Base-by-base conservation (phyloP, 768 basidiomycete species). In the Trametes punicea region DNA sequence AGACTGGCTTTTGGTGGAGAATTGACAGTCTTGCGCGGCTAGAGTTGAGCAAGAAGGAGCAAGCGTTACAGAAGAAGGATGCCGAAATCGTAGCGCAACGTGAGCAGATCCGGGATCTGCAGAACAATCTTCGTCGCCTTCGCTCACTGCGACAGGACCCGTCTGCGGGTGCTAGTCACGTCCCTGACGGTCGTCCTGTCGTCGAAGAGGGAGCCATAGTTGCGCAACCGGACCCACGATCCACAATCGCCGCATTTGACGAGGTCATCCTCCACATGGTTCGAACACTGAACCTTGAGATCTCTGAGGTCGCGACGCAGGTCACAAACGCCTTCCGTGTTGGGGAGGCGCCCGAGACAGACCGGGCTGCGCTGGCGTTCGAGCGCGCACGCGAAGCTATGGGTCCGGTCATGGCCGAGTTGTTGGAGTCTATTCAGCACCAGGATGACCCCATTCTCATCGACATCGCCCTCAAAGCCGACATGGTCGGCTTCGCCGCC, bases 401-500 rank as follows among this genome's bases (percentile, higher is more conserved):
- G 23, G 62, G 62, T 10, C 62, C 62, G 2, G 51, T 59, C 39
- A 63, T 63, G 58, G 62, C 62, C 10, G 62, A 63, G 52, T 52
- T 63, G 10, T 38, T 64, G 10, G 55, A 57, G 56, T 51, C 60
- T 8, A 60, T 60, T 9, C 55, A 63, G 6, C 62, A 63, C 42
- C 50, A 60, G 29, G 62, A 63, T 13, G 62, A 63, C 55, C 62
- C 62, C n/a, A 56, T 63, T 42, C 51, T 59, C 33, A 46, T 63
- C 36, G 57, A 63, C 48, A 60, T 63, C 49, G 63, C 60, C 18
- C 51, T 64, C 38, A 62, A 64, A 52, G 61, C 63, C 4, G 58
- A 60, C 49, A 60, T 64, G 51, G 61, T 62, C 13, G 54, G 51
- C 27, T 64, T 64, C 50, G 60, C 58, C 1, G 63, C 55, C 7